Percentiles rank a stretch among this genome's conserved stretches.
Conservation (phyloP, 306 rosid genomes). For the Gastrolobium villosum region DNA sequence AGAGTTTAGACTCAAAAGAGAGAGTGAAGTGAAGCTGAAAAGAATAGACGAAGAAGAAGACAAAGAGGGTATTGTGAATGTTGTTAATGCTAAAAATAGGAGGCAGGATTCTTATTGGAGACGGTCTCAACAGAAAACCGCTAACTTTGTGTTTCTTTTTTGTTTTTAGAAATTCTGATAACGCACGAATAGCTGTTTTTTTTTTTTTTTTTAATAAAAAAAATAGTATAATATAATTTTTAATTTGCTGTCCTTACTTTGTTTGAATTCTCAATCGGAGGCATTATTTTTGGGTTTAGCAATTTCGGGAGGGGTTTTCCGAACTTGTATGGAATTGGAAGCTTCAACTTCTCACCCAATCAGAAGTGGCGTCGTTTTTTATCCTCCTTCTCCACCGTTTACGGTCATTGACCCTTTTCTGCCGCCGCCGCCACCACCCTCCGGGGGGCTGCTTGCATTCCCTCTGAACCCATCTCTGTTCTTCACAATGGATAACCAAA, state of each 20-base stretch:
- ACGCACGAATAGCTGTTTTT: slow-evolving; percentile 19
- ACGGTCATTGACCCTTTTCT: slow-evolving; percentile 21
- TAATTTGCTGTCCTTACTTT: background rate
- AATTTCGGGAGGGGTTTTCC: slow-evolving; percentile 21
- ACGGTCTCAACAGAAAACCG: slow-evolving; percentile 45
- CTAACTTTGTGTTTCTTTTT: background rate
- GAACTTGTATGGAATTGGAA: slow-evolving; percentile 54
- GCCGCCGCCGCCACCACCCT: slow-evolving; percentile 32
- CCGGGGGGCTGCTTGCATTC: slow-evolving; percentile 39
- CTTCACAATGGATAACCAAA: slow-evolving; percentile 44
- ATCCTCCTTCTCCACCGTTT: slow-evolving; percentile 25
- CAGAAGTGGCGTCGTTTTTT: slow-evolving; percentile 43
- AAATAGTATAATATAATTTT: background rate
- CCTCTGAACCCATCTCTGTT: slow-evolving; percentile 34
- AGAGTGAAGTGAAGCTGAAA: background rate
- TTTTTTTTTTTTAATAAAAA: background rate
- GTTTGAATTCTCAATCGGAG: background rate
- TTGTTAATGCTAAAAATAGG: slow-evolving; percentile 3
- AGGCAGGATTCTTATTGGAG: background rate
- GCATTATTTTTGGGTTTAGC: slow-evolving; percentile 50
- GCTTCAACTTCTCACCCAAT: slow-evolving; percentile 20
- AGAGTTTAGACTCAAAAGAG: background rate
- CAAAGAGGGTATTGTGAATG: background rate
- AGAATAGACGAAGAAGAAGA: slow-evolving; percentile 4
- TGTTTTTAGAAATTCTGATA: background rate